Conservation (phyloP, 345 rosid species). For the Populus euphratica region DNA sequence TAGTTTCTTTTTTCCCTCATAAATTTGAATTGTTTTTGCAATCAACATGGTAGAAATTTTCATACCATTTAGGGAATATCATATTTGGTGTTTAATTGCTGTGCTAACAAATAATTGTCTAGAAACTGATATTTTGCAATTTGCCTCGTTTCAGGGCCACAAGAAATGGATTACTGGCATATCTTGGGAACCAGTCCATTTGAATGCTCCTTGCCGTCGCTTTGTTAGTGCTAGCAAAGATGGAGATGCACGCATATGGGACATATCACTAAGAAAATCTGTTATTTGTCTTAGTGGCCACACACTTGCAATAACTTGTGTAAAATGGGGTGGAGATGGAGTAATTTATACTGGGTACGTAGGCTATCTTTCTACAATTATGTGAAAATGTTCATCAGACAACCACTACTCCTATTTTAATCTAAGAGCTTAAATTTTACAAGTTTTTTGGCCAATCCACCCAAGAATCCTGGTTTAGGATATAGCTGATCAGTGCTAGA, state of each 20-base stretch:
- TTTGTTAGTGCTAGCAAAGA: slow-evolving; percentile 97
- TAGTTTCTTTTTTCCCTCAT: neutral
- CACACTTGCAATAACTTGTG: slow-evolving; percentile 92
- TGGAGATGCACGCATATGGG: slow-evolving; percentile 99
- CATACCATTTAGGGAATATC: neutral
- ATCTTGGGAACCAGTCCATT: slow-evolving; percentile 96
- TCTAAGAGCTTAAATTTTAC: neutral
- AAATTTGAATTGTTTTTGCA: neutral
- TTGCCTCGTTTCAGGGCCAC: slow-evolving; percentile 62
- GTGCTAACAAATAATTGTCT: neutral
- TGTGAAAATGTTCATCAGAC: neutral
- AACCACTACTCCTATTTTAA: neutral
- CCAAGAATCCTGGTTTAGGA: neutral
- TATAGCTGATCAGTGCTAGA: neutral
- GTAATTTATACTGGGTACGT: slow-evolving; percentile 82
- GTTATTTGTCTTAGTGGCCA: slow-evolving; percentile 82
- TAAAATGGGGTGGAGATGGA: slow-evolving; percentile 98
- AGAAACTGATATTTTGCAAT: slow-evolving; percentile 15
- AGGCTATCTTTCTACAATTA: neutral
- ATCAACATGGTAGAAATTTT: neutral
- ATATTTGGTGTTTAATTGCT: neutral
- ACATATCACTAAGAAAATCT: slow-evolving; percentile 58
- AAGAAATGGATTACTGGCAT: slow-evolving; percentile 97
- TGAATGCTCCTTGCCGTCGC: slow-evolving; percentile 86
- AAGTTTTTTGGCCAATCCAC: neutral